Conservation (phyloP, 2,329 filamentous ascomycete genomes). For the Alternaria ventricosa region DNA sequence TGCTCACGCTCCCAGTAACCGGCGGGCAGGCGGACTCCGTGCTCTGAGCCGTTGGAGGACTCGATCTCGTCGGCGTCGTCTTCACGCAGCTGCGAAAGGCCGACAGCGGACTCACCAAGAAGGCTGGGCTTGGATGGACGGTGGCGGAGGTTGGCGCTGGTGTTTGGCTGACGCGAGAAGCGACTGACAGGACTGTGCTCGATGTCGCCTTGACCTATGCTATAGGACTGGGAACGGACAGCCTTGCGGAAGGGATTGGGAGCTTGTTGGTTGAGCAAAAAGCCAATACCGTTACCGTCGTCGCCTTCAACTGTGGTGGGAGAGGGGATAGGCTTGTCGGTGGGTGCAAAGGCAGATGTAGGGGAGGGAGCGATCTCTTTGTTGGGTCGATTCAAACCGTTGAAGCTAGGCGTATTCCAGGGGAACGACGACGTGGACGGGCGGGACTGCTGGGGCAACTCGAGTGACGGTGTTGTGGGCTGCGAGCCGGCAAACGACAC, state of each 20-base stretch:
- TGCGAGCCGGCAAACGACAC: slow-evolving; percentile 78
- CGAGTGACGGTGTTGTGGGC: slow-evolving; percentile 77
- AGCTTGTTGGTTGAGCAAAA: slow-evolving; percentile 56
- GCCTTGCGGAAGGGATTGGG: slow-evolving; percentile 91
- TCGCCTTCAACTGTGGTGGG: slow-evolving; percentile 56
- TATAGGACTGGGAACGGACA: slow-evolving; percentile 95
- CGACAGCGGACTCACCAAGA: slow-evolving; percentile 63
- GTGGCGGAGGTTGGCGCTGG: slow-evolving; percentile 66
- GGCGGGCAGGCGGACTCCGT: slow-evolving; percentile 52
- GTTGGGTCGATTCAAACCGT: slow-evolving; percentile 30
- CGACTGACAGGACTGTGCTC: slow-evolving; percentile 53
- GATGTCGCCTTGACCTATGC: slow-evolving; percentile 83
- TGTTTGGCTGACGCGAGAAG: slow-evolving; percentile 52
- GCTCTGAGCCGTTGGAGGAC: slow-evolving; percentile 63
- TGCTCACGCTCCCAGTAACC: slow-evolving; percentile 44
- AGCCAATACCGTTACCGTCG: slow-evolving; percentile 51
- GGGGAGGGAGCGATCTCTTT: slow-evolving; percentile 46
- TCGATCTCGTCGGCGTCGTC: slow-evolving; percentile 69
- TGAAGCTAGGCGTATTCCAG: slow-evolving; percentile 50
- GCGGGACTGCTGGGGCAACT: slow-evolving; percentile 56
- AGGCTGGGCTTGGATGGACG: slow-evolving; percentile 80
- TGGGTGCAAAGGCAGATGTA: slow-evolving; percentile 34
- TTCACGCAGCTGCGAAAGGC: slow-evolving; percentile 43
- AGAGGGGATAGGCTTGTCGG: slow-evolving; percentile 34
- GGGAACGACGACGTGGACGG: slow-evolving; percentile 53